Conservation (phyloP, 1,139 yeast genomes). For the Debaryomyces coudertii region DNA sequence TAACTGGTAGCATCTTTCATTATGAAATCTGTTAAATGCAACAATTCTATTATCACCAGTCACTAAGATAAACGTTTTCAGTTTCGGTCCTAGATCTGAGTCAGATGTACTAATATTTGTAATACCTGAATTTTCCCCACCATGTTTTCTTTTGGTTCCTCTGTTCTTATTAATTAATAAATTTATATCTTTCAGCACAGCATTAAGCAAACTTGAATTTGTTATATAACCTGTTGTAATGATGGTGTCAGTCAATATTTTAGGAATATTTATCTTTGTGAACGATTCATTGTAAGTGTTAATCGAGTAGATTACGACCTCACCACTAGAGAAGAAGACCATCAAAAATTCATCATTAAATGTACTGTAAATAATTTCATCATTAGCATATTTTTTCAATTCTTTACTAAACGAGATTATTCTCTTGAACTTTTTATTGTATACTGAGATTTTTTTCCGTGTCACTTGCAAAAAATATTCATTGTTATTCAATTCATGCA, state of each 20-base stretch:
- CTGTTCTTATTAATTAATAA: conserved; percentile 31
- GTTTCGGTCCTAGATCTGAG: conserved; percentile 35
- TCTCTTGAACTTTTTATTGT: conserved; percentile 62
- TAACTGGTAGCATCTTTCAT: conserved; percentile 67
- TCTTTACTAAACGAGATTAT: conserved; percentile 40
- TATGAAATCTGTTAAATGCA: conserved; percentile 64
- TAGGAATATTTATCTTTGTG: conserved; percentile 49
- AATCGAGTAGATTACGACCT: conserved; percentile 50
- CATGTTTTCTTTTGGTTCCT: conserved; percentile 37
- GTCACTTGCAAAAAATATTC: conserved; percentile 75
- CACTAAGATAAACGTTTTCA: conserved; percentile 63
- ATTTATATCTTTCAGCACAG: conserved; percentile 45
- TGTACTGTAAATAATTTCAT: conserved; percentile 56
- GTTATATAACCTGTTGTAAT: conserved; percentile 72
- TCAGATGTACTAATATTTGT: conserved; percentile 14
- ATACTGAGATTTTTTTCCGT: conserved; percentile 63
- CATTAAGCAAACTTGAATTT: conserved; percentile 44
- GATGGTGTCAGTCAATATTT: conserved; percentile 58
- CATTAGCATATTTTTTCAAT: conserved; percentile 32
- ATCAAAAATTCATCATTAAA: conserved; percentile 54
- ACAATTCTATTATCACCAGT: conserved; percentile 78
- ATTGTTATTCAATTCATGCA: conserved; percentile 62
- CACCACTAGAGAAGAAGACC: conserved; percentile 60
- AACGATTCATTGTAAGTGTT: conserved; percentile 45
- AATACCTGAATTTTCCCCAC: conserved; percentile 11